phyloP scores from a whole-genome alignment of 2,329 filamentous ascomycete genomes.

The Trichoderma sp. region DNA sequence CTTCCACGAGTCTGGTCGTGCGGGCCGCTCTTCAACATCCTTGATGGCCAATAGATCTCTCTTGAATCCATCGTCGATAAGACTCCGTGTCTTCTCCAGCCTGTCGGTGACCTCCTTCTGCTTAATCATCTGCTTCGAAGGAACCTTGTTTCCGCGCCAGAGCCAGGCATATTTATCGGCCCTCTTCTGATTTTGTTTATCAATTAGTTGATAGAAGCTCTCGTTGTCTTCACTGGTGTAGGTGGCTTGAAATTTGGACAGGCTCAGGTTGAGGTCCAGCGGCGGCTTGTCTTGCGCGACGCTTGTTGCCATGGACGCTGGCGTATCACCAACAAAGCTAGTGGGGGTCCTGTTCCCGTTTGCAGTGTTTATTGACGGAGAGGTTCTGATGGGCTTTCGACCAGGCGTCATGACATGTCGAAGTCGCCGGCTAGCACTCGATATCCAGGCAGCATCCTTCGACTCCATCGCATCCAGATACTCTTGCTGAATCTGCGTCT shows the following conservation, averaged over 20 bases:
- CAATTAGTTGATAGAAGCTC: constrained; percentile 87
- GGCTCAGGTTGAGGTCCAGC: constrained; percentile 73
- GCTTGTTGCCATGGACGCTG: constrained; percentile 52
- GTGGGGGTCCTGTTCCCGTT: constrained; percentile 56
- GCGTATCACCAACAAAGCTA: constrained; percentile 70
- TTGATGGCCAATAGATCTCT: constrained; percentile 60
- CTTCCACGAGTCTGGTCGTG: constrained; percentile 74
- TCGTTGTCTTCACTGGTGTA: constrained; percentile 99
- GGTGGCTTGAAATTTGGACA: constrained; percentile 82
- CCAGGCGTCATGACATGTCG: constrained; percentile 80
- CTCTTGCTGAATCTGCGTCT: constrained; percentile 83
- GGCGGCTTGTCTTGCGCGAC: constrained; percentile 41
- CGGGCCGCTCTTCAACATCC: constrained; percentile 67
- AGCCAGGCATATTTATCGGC: constrained; percentile 87
- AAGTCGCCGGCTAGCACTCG: constrained; percentile 69
- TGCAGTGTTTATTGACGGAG: constrained; percentile 25
- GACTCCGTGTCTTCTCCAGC: constrained; percentile 43
- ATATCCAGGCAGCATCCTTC: constrained; percentile 80
- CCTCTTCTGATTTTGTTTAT: constrained; percentile 82
- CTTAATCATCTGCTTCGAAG: constrained; percentile 70
- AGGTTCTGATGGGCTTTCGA: constrained; percentile 32
- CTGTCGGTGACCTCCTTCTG: constrained; percentile 60
- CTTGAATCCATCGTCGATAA: constrained; percentile 56
- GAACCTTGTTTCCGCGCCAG: constrained; percentile 84
- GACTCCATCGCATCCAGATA: constrained; percentile 90